Percentiles rank a stretch among this genome's conserved stretches.
phyloP scores from a whole-genome alignment of 805 yeast species.

The Ogataea philodendri region DNA sequence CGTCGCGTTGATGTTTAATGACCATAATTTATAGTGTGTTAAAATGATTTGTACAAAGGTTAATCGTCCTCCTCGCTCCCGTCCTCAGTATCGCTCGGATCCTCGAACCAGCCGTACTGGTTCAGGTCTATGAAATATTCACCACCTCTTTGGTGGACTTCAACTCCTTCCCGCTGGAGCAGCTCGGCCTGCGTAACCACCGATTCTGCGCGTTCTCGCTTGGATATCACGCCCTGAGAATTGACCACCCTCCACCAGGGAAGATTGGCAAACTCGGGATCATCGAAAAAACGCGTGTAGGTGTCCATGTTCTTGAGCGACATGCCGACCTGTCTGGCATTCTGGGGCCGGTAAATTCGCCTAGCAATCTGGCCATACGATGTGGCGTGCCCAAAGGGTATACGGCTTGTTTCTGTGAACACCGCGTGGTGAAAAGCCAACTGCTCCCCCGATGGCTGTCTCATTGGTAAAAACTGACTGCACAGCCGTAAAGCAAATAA shows the following conservation, averaged over 20 bases:
- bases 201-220: slow-evolving; percentile 42
- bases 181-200: slow-evolving; percentile 45
- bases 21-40: background rate
- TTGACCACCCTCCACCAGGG: slow-evolving; percentile 85
- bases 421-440: slow-evolving; percentile 56
- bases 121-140: slow-evolving; percentile 41
- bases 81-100: slow-evolving; percentile 41
- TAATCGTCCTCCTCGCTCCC: slow-evolving; percentile 7
- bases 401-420: slow-evolving; percentile 47
- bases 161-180: slow-evolving; percentile 49
- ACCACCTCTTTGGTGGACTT: slow-evolving; percentile 31
- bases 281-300: slow-evolving; percentile 16
- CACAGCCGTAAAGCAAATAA: slow-evolving; percentile 10
- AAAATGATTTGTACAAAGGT: slow-evolving; percentile 4
- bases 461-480: slow-evolving; percentile 35
- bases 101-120: slow-evolving; percentile 61
- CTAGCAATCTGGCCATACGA: slow-evolving; percentile 76
- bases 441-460: slow-evolving; percentile 34
- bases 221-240: slow-evolving; percentile 61
- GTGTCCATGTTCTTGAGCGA: slow-evolving; percentile 56
- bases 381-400: slow-evolving; percentile 65
- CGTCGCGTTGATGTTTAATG: slow-evolving; percentile 6
- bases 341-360: slow-evolving; percentile 57
- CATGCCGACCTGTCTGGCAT: slow-evolving; percentile 73
- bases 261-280: slow-evolving; percentile 38